These are phyloP conservation scores for Xylariaceae sp. DNA, from an alignment of 2,329 filamentous ascomycete genomes.

Conservation along the genomic window DNA sequence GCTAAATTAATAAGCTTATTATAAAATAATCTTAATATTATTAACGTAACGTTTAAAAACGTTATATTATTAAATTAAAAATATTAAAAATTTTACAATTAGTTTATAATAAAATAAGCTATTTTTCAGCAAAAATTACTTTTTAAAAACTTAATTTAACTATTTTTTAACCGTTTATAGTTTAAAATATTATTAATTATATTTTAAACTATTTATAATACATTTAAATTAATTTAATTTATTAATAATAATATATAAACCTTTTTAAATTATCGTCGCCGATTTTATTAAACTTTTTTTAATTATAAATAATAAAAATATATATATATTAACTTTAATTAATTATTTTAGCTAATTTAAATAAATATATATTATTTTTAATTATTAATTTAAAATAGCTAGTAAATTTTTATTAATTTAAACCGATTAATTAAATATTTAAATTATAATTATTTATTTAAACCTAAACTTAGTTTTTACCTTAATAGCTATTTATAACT, in stretches of 20 bases:
- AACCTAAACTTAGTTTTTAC: neutral
- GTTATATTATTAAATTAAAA: neutral
- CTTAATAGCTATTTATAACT: neutral
- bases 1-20: neutral
- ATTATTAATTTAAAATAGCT: neutral
- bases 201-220: neutral
- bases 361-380: neutral
- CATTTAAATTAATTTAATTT: neutral
- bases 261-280: neutral
- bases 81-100: neutral
- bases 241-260: neutral
- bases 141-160: neutral
- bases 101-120: neutral
- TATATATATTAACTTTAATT: slow-evolving; percentile 1
- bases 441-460: neutral
- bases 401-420: neutral
- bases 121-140: neutral
- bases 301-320: neutral
- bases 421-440: neutral
- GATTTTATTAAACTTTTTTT: slow-evolving; percentile 1
- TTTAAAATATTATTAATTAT: slow-evolving; percentile 4
- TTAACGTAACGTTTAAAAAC: neutral
- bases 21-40: neutral
- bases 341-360: slow-evolving; percentile 1
- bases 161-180: neutral